phyloP scores from a whole-genome alignment of 129 eudicot genomes.

The Tanacetum coccineum region DNA sequence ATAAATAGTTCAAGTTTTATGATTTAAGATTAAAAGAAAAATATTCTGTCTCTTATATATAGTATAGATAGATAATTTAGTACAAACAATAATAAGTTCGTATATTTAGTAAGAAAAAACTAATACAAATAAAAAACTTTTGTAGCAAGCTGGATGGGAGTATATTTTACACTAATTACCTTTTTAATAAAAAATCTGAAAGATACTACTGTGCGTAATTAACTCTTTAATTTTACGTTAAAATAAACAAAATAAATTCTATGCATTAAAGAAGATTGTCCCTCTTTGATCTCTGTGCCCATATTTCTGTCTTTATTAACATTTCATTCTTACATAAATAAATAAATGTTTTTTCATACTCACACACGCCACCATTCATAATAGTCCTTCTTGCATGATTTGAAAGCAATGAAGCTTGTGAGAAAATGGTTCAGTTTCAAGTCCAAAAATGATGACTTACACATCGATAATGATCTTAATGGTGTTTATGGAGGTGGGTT shows the following conservation, averaged over 20 bases:
- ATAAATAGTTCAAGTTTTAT: too few relatives aligned
- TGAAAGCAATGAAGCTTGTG: constrained; percentile 68
- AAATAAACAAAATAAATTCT: not conserved
- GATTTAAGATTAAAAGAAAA: too few relatives aligned
- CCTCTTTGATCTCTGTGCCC: constrained; percentile 35
- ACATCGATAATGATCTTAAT: constrained; percentile 41
- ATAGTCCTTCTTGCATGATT: not conserved
- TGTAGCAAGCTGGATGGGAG: too few relatives aligned
- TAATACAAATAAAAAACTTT: too few relatives aligned
- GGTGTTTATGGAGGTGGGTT: constrained; percentile 53
- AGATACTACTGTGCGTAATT: too few relatives aligned
- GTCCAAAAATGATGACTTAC: constrained; percentile 59
- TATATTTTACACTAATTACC: too few relatives aligned
- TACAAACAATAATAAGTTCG: too few relatives aligned
- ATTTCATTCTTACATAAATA: not conserved
- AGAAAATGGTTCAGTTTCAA: constrained; percentile 88
- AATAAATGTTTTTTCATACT: constrained; percentile 16
- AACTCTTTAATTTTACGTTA: too few relatives aligned
- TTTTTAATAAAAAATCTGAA: too few relatives aligned
- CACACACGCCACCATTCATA: constrained; percentile 1
- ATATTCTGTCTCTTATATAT: too few relatives aligned
- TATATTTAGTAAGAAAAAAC: too few relatives aligned
- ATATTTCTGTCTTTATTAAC: constrained; percentile 13
- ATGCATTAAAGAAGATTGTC: constrained; percentile 37
- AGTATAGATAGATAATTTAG: too few relatives aligned